Evolutionary conservation across 2,329 filamentous ascomycete genomes (phyloP), one percentile per base, ranked within the genome.

Genomic region (Sclerotinia spermophila): DNA sequence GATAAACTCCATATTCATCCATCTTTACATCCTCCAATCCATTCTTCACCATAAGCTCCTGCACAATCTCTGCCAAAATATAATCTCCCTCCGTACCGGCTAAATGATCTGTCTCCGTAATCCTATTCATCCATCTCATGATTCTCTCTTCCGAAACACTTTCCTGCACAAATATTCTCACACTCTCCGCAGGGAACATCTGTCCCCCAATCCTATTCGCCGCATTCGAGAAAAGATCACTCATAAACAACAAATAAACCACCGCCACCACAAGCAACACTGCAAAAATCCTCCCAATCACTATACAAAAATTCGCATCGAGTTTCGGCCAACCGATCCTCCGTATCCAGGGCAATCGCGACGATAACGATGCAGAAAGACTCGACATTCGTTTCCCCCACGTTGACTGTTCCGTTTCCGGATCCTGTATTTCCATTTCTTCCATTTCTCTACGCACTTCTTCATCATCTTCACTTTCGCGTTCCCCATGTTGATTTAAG

Each of bases 71-170:
- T 11, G 93, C 95, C 69, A 97, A 85, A 60, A 91, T 92, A 77
- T 91, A 94, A 82, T 96, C 95, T 62, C 96, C 96, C 82, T 97
- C 91, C 4, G 94, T 97, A n/a, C 96, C 96, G 2, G 93, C 96
- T 73, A 98, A 86, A 80, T 98, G 96, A 73, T 96, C 92, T 79
- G 92, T 97, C 70, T 87, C 87, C 6, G 93, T 95, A 73, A 95
- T 89, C 78, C 94, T 91, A 77, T 87, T 84, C 72, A 97, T 82
- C 71, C 92, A 92, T 55, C 92, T 89, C 73, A 89, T 86, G 79
- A 96, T 91, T 66, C 86, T 85, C 71, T 85, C 84, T 69, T 87
- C 84, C 77, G 96, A 90, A 74, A 97, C 87, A 76, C 88, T 89
- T 64, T 85, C 84, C 79, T 96, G 89, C 38, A 96, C 86, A 80